Evolutionary conservation across 2,329 filamentous ascomycete species (phyloP).

Genomic region (Penicillium sp.): DNA sequence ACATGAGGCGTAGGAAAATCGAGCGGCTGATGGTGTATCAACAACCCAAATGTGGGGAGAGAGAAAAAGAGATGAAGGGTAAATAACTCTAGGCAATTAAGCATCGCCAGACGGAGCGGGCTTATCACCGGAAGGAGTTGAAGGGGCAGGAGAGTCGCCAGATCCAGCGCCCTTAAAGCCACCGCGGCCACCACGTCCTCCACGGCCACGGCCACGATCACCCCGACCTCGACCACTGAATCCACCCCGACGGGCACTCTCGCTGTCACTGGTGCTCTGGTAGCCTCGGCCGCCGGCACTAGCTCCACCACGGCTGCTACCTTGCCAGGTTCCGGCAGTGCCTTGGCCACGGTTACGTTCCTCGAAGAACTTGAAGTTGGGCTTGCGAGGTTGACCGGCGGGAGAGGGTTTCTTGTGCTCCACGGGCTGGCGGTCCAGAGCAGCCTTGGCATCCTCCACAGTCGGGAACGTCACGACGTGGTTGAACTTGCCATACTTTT

Average conservation of each 20-base stretch:
- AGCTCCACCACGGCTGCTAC: slow-evolving; percentile 58
- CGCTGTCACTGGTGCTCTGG: slow-evolving; percentile 75
- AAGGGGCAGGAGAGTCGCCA: slow-evolving; percentile 30
- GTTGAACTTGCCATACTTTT: slow-evolving; percentile 64
- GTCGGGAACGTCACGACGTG: slow-evolving; percentile 80
- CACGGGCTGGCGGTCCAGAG: slow-evolving; percentile 67
- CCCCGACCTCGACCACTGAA: slow-evolving; percentile 53
- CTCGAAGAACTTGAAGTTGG: slow-evolving; percentile 77
- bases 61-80: slow-evolving; percentile 8
- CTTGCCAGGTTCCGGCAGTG: slow-evolving; percentile 54
- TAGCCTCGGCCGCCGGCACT: slow-evolving; percentile 69
- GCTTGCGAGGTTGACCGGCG: slow-evolving; percentile 68
- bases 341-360: slow-evolving; percentile 56
- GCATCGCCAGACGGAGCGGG: slow-evolving; percentile 33
- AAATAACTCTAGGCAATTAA: slow-evolving; percentile 20
- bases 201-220: slow-evolving; percentile 52
- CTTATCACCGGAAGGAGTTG: slow-evolving; percentile 35
- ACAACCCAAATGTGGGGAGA: slow-evolving; percentile 13
- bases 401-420: slow-evolving; percentile 68
- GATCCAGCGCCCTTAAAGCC: slow-evolving; percentile 49
- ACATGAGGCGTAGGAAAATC: slow-evolving; percentile 17
- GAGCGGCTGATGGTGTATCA: slow-evolving; percentile 9
- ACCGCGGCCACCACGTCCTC: slow-evolving; percentile 56
- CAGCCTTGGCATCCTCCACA: slow-evolving; percentile 71
- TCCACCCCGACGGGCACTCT: slow-evolving; percentile 59